Evolutionary conservation across 176 grass and related monocot genomes (phyloP).

Genomic region (Avena insularis): DNA sequence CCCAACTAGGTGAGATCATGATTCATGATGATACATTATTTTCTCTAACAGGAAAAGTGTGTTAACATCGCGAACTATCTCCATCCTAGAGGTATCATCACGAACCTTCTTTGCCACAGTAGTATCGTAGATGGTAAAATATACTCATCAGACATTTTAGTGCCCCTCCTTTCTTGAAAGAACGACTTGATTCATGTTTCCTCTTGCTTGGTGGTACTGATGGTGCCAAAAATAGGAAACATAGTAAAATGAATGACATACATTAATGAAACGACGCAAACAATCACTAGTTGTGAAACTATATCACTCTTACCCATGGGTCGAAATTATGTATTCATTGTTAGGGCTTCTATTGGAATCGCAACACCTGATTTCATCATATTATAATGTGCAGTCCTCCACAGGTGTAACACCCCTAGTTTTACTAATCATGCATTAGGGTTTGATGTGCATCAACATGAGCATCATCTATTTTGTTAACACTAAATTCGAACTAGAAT

Average conservation of each 20-base stretch:
- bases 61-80: conserved; percentile 93
- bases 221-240: neutral
- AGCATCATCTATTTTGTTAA: too few species aligned
- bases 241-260: neutral
- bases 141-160: neutral
- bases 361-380: neutral
- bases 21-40: neutral
- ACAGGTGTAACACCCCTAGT: neutral
- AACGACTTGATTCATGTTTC: conserved; percentile 3
- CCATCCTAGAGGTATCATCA: conserved; percentile 88
- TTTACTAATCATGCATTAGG: too few species aligned
- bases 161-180: neutral
- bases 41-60: conserved; percentile 61
- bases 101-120: conserved; percentile 89
- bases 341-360: neutral
- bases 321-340: neutral
- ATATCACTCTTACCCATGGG: neutral
- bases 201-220: neutral
- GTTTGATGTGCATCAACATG: too few species aligned
- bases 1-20: neutral
- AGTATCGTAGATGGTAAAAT: conserved; percentile 83
- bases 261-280: neutral
- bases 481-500: too few species aligned
- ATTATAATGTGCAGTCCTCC: conserved; percentile 58
- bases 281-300: neutral